Conservation (phyloP, 306 rosid species). For the Lathyrus sativus region DNA sequence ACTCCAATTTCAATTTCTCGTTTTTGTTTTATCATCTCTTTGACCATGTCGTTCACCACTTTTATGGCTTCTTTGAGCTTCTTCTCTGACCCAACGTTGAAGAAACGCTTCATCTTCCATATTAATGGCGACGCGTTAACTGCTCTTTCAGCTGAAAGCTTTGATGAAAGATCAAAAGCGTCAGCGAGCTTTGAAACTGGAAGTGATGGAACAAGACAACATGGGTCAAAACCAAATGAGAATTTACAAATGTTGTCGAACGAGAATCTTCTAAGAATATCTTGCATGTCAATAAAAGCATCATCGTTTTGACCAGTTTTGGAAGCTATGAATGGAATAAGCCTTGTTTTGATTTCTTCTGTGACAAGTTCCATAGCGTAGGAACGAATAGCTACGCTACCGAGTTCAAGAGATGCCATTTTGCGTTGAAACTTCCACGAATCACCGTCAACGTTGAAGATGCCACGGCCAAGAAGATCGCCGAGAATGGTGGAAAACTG, state of each 20-base stretch:
- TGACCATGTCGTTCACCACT: slow-evolving; percentile 48
- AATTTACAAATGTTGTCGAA: slow-evolving; percentile 75
- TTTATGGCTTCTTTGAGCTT: slow-evolving; percentile 53
- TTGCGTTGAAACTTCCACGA: slow-evolving; percentile 79
- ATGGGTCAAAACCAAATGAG: slow-evolving; percentile 85
- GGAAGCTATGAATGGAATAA: slow-evolving; percentile 47
- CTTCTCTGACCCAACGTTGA: slow-evolving; percentile 66
- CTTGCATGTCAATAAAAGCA: slow-evolving; percentile 64
- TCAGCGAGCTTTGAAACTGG: slow-evolving; percentile 53
- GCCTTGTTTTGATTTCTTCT: slow-evolving; percentile 49
- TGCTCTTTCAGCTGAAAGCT: slow-evolving; percentile 71
- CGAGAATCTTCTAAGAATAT: slow-evolving; percentile 67
- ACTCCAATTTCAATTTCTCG: slow-evolving; percentile 40
- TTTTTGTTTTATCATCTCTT: slow-evolving; percentile 47
- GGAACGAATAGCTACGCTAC: slow-evolving; percentile 61
- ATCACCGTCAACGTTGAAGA: slow-evolving; percentile 82
- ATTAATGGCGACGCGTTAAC: slow-evolving; percentile 54
- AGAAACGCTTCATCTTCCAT: slow-evolving; percentile 63
- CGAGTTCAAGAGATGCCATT: slow-evolving; percentile 78
- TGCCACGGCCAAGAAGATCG: slow-evolving; percentile 80
- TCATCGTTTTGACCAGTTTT: background rate
- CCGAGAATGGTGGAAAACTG: slow-evolving; percentile 75
- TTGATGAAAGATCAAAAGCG: slow-evolving; percentile 66
- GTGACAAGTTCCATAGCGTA: slow-evolving; percentile 56
- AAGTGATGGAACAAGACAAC: slow-evolving; percentile 52